Percentiles rank a stretch among this genome's conserved stretches.
phyloP scores from a whole-genome alignment of 1,139 yeast species.

The Diutina catenulata region DNA sequence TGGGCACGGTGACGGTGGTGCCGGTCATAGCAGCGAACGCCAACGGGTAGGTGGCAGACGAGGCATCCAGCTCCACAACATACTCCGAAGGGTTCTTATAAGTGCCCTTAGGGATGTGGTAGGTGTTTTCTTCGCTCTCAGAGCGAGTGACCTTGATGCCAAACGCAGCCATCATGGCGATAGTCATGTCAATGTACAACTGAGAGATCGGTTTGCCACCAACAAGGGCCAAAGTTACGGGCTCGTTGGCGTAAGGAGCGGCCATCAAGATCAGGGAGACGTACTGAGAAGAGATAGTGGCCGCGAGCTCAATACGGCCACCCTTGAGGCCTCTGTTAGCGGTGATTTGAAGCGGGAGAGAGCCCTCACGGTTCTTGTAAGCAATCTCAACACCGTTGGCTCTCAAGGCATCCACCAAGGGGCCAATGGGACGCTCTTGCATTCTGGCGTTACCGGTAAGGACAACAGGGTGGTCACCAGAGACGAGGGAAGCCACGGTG shows the following conservation, averaged over 20 bases:
- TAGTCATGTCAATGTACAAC: conserved; percentile 93
- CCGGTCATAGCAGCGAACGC: conserved; percentile 99
- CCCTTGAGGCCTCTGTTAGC: conserved; percentile 73
- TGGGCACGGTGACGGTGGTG: conserved; percentile 83
- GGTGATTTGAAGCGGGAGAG: conserved; percentile 66
- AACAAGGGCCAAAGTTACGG: conserved; percentile 76
- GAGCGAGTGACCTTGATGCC: conserved; percentile 75
- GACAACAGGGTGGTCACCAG: conserved; percentile 33
- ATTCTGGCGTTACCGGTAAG: conserved; percentile 93
- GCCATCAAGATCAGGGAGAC: conserved; percentile 95
- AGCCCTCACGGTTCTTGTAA: conserved; percentile 67
- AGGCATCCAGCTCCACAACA: conserved; percentile 94
- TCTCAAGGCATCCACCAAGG: conserved; percentile 82
- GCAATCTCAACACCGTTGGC: conserved; percentile 67
- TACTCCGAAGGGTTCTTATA: conserved; percentile 77
- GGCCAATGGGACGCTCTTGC: conserved; percentile 98
- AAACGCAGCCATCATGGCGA: conserved; percentile 85
- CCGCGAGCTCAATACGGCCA: conserved; percentile 87
- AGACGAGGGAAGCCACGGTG: conserved; percentile 76
- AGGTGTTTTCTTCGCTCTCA: conserved; percentile 63
- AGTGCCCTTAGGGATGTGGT: conserved; percentile 76
- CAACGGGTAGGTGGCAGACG: conserved; percentile 94
- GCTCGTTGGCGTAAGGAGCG: conserved; percentile 89
- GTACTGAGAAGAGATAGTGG: conserved; percentile 94
- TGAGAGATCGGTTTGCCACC: conserved; percentile 98